A percentile compares a stretch with the other conserved stretches of the same genome.
Evolutionary conservation across 352 stramenopile species (phyloP).

Genomic region (Globisporangium recalcitrans): DNA sequence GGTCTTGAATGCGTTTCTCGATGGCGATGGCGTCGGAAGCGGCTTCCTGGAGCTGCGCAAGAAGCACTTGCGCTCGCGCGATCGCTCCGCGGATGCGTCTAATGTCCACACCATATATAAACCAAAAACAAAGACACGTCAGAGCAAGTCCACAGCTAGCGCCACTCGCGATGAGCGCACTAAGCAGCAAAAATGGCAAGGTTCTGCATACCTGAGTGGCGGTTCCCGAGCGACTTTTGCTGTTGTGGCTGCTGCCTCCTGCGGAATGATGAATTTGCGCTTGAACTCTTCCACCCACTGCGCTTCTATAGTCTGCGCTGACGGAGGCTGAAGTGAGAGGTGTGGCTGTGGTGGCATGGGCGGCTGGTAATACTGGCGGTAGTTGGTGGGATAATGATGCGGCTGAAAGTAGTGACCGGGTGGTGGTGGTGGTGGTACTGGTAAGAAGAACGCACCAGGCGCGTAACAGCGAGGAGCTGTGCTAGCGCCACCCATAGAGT

Average conservation of each 20-base stretch:
- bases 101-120: background rate
- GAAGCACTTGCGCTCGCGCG: slow-evolving; percentile 3
- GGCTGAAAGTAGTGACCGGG: slow-evolving; percentile 1
- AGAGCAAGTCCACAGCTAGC: background rate
- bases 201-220: slow-evolving; percentile 4
- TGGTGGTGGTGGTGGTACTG: background rate
- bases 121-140: too few relatives aligned
- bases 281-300: slow-evolving; percentile 16
- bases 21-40: slow-evolving; percentile 18
- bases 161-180: too few relatives aligned
- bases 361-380: background rate
- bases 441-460: background rate
- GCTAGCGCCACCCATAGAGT: background rate
- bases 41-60: slow-evolving; percentile 17
- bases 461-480: background rate
- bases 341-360: background rate
- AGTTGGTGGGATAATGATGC: background rate
- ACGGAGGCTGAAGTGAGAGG: background rate
- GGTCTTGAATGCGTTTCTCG: slow-evolving; percentile 10
- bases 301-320: slow-evolving; percentile 6
- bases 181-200: background rate
- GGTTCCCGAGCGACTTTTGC: background rate
- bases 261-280: slow-evolving; percentile 6
- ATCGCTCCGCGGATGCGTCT: slow-evolving; percentile 11
- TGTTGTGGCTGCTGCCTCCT: background rate